Base-by-base conservation (phyloP, 495 filamentous ascomycete species). In the Penicillium argentinense region DNA sequence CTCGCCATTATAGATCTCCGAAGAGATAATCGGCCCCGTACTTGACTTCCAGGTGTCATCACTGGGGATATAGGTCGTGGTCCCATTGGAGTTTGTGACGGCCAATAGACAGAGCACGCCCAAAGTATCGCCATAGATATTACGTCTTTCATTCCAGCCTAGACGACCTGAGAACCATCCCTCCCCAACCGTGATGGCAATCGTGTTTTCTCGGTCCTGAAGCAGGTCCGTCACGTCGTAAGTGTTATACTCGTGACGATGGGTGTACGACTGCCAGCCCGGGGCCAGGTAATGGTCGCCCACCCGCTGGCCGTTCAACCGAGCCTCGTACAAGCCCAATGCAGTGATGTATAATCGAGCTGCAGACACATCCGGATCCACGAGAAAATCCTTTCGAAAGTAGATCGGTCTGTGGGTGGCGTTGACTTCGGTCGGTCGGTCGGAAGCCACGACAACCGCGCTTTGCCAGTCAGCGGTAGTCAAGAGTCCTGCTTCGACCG, bases 171-270 rank as follows among this genome's bases (percentile, higher is more conserved):
- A 36, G 17, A 19, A 36, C 33, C 33, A 36, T 8, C 33, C 33
- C 17, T 36, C 33, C 3, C 33, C 33, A 21, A 36, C 33, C 5
- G 33, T 36, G 14, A 36, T 5, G 3, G 16, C 33, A 5, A 36
- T 21, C 2, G 33, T 36, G n/a, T 36, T 36, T 2, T 36, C 33
- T 11, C 33, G 16, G n/a, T 21, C 12, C 5, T 21, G 18, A 9
- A 36, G 33, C 18, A 36, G 33, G n/a, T 36, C 33, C 9, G 33
- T 36, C 7, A 36, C 33, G 21, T 36, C 33, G 33, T 36, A 36
- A 12, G 33, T 36, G 21, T 36, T 36, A 18, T 36, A 36, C 17
- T 36, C 33, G n/a, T 36, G 33, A n/a, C 33, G 33, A 36, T 36
- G 33, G 7, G 17, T 19, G 33, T 36, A 36, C 17, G 33, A 36